Base-by-base conservation (phyloP, 1,139 yeast species). In the Petasospora rhodanensis region DNA sequence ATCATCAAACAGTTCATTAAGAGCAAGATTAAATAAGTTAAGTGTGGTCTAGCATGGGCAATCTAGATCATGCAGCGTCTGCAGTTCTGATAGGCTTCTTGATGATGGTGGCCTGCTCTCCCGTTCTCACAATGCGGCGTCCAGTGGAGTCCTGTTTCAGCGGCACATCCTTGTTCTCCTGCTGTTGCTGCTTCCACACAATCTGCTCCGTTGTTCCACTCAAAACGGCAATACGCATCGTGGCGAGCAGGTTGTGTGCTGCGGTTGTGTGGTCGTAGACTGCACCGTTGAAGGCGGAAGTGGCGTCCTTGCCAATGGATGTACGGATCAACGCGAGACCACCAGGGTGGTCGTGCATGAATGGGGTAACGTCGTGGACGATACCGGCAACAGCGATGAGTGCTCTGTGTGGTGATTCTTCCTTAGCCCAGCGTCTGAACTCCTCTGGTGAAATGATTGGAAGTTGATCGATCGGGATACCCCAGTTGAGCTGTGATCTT, bases 261-360 rank as follows among this genome's bases (percentile, higher is more conserved):
- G 89, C 87, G 16, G 82, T 77, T 51, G 81, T 77, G 47, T 80
- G 89, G 22, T 75, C 72, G 49, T 80, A 80, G 5, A 80, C 87
- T 0, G 86, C 87, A 10, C 89, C 98, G 59, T 87, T 87, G 73
- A 91, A 91, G 3, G 95, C 97, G 51, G 85, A 84, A 21, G 98
- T 89, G 31, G 96, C 96, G 61, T 91, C 98, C 64, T 87, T 89
- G 54, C 97, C 97, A 45, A 82, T 70, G 7, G 96, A 87, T 21
- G 95, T 82, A 55, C 76, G 72, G 44, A 91, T 69, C 47, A 91
- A 73, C 29, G 95, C 86, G 58, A 78, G 79, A 46, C 98, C 98
- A 71, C 98, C 98, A 40, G 98, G 98, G 63, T 91, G 98, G 55
- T 84, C 87, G 51, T 80, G 79, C 51, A 91, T 73, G 60, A 89